Conservation (phyloP, 1,139 yeast genomes). For the Hyphopichia khmerensis region DNA sequence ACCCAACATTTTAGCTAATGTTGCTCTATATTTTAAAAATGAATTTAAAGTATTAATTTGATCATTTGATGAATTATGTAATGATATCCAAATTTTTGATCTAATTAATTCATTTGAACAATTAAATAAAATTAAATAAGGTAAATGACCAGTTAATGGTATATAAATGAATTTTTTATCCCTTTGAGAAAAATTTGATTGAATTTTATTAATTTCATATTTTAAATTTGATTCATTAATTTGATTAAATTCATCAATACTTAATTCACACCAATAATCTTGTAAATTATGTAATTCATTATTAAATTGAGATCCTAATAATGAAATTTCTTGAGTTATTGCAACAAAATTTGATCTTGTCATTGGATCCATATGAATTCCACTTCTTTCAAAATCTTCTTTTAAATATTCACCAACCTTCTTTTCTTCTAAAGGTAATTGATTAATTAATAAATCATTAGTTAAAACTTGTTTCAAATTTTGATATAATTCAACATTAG, state of each 20-base stretch:
- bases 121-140: slow-evolving; percentile 63
- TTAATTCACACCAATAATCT: slow-evolving; percentile 37
- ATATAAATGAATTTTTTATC: slow-evolving; percentile 21
- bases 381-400: slow-evolving; percentile 88
- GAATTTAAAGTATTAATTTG: slow-evolving; percentile 63
- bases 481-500: slow-evolving; percentile 71
- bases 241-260: slow-evolving; percentile 28
- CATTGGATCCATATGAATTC: slow-evolving; percentile 74
- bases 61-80: slow-evolving; percentile 56
- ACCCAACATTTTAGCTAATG: slow-evolving; percentile 74
- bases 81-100: slow-evolving; percentile 68
- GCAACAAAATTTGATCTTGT: slow-evolving; percentile 71
- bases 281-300: slow-evolving; percentile 52
- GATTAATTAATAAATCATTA: slow-evolving; percentile 31
- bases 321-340: slow-evolving; percentile 77
- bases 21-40: slow-evolving; percentile 65
- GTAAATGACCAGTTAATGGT: slow-evolving; percentile 69
- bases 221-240: slow-evolving; percentile 23
- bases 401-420: slow-evolving; percentile 78
- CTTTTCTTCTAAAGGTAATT: slow-evolving; percentile 67
- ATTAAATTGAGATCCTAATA: slow-evolving; percentile 76
- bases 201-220: slow-evolving; percentile 26
- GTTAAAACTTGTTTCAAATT: slow-evolving; percentile 57
- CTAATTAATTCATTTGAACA: slow-evolving; percentile 61
- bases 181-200: slow-evolving; percentile 17